phyloP scores from a whole-genome alignment of 495 filamentous ascomycete genomes.

The Aspergillus ellipticus region DNA sequence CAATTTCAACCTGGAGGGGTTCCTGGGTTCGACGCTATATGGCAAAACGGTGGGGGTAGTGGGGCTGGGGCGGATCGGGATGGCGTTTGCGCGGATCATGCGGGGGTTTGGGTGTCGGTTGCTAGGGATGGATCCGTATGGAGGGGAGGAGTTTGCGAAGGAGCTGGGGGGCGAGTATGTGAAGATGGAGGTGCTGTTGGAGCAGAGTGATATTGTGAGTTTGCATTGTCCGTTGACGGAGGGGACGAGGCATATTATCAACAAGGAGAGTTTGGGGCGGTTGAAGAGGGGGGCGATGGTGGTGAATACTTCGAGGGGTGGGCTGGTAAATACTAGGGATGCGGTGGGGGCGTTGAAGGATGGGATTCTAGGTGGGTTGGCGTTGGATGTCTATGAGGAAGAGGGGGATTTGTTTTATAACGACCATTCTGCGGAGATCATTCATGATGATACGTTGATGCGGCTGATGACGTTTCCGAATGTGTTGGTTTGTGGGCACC shows the following conservation, averaged over 20 bases:
- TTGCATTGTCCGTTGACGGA: slow-evolving; percentile 64
- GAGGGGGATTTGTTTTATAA: slow-evolving; percentile 64
- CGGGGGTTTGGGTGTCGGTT: slow-evolving; percentile 60
- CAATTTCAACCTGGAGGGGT: slow-evolving; percentile 64
- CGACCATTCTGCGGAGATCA: slow-evolving; percentile 63
- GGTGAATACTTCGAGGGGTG: slow-evolving; percentile 65
- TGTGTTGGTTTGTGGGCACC: slow-evolving; percentile 63
- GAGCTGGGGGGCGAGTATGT: slow-evolving; percentile 47
- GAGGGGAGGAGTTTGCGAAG: slow-evolving; percentile 40
- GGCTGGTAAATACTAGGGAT: slow-evolving; percentile 55
- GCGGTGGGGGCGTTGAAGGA: slow-evolving; percentile 60
- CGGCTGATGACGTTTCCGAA: slow-evolving; percentile 70
- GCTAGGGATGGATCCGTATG: slow-evolving; percentile 56
- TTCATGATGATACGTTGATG: slow-evolving; percentile 64
- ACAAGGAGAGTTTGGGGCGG: slow-evolving; percentile 43
- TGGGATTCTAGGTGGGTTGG: slow-evolving; percentile 62
- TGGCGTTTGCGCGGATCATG: slow-evolving; percentile 42
- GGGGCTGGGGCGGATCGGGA: slow-evolving; percentile 34
- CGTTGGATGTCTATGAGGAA: slow-evolving; percentile 82
- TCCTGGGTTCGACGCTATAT: slow-evolving; percentile 57
- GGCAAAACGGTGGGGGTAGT: slow-evolving; percentile 53
- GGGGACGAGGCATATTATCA: slow-evolving; percentile 58
- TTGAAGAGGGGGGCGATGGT: slow-evolving; percentile 61
- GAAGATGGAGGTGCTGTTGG: slow-evolving; percentile 51
- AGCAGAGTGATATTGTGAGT: slow-evolving; percentile 54